These are phyloP conservation scores for Aspergillus homomorphus DNA, from an alignment of 495 filamentous ascomycete species.

Conservation along the genomic window DNA sequence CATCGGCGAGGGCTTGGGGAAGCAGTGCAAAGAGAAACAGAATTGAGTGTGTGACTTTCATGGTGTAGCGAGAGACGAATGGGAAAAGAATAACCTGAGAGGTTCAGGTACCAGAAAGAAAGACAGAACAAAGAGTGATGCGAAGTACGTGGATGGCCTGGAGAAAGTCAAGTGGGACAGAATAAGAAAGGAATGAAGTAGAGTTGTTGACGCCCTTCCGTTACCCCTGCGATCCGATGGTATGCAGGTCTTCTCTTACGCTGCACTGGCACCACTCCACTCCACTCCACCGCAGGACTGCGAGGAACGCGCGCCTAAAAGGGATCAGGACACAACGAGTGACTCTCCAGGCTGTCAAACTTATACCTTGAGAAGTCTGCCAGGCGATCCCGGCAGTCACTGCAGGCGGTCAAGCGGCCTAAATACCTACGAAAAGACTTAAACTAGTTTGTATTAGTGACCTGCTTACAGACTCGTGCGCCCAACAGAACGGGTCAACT, in stretches of 20 bases:
- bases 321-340: conserved; percentile 5
- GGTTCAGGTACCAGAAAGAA: not conserved
- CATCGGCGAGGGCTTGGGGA: conserved; percentile 51
- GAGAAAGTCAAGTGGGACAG: not conserved
- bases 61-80: conserved; percentile 16
- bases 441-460: too few species aligned
- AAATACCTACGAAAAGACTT: too few species aligned
- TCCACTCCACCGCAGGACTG: too few species aligned
- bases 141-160: not conserved
- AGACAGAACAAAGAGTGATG: not conserved
- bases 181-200: not conserved
- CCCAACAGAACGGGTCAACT: too few species aligned
- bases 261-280: not conserved
- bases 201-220: not conserved
- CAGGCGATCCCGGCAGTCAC: too few species aligned
- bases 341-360: too few species aligned
- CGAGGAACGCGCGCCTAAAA: not conserved
- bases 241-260: not conserved
- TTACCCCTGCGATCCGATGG: conserved; percentile 1
- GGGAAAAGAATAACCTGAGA: too few species aligned
- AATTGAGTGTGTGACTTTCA: conserved; percentile 35
- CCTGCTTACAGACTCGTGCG: too few species aligned
- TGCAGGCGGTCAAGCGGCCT: too few species aligned
- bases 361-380: too few species aligned
- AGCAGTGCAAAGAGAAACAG: conserved; percentile 41